These are phyloP conservation scores for Barnettozyma californica DNA, from an alignment of 805 yeast genomes.

Conservation along the genomic window DNA sequence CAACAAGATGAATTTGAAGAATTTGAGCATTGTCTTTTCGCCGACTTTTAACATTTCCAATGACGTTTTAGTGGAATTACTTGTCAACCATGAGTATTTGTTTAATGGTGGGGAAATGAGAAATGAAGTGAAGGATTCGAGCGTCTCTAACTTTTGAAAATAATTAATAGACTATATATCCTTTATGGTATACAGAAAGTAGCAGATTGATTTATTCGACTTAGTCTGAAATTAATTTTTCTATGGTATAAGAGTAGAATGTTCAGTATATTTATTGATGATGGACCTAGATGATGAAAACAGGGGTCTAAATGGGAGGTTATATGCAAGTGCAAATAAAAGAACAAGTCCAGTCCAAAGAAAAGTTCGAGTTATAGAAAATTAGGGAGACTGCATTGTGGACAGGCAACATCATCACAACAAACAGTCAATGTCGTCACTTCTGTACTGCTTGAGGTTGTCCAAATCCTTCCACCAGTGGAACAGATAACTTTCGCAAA, in stretches of 20 bases:
- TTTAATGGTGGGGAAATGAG: constrained; percentile 49
- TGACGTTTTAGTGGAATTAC: constrained; percentile 51
- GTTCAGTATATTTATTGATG: neutral
- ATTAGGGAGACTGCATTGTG: neutral
- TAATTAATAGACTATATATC: neutral
- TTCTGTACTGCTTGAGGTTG: constrained; percentile 44
- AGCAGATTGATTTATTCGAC: no score
- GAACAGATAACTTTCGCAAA: constrained; percentile 85
- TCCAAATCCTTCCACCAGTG: constrained; percentile 88
- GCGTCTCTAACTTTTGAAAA: constrained; percentile 38
- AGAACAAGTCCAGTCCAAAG: neutral
- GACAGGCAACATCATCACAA: constrained; percentile 7
- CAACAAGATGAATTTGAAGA: constrained; percentile 82
- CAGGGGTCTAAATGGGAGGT: neutral
- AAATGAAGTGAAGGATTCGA: constrained; percentile 47
- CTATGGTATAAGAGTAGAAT: no score
- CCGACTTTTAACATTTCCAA: constrained; percentile 72
- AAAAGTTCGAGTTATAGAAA: neutral
- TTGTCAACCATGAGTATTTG: constrained; percentile 57
- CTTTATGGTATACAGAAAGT: neutral
- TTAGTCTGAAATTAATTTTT: no score
- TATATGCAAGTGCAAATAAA: neutral
- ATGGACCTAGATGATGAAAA: neutral
- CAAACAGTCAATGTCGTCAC: constrained; percentile 30
- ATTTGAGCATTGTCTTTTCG: constrained; percentile 74